Base-by-base conservation (phyloP, 2,329 filamentous ascomycete species). In the Penicillium sp. region DNA sequence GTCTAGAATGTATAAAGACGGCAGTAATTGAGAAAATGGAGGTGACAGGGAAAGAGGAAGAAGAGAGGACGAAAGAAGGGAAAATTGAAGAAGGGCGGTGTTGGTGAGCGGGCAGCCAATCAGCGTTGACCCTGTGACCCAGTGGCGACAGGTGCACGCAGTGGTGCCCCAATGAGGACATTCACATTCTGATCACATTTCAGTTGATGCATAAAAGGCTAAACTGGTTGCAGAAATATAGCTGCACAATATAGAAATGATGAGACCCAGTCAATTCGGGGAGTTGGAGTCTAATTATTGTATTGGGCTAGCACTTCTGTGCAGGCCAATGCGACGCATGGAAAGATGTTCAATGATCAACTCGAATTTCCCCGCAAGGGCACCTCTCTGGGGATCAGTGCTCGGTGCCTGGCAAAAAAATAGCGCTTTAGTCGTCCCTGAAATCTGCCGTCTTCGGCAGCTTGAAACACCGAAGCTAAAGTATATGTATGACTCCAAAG, bases 301-400 rank as follows among this genome's bases (percentile, higher is more conserved):
- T 19, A 43, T 28, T 25, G 28, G 26, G 48, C 26, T 26, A 42
- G 46, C 38, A 52, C 55, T 58, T 53, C 25, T 60, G 6, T 37
- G 61, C 61, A 63, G 51, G 57, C 28, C 38, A 22, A 43, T 60
- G 35, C 45, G 33, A 63, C 51, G 45, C 25, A 52, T 14, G n/a
- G 13, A 42, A 26, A 28, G 33, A 14, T 42, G 56, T 57, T 55
- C 48, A 30, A 19, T 42, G 56, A 57, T 51, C 48, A 30, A 37
- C 14, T 53, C 51, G 35, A 35, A 22, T 38, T 38, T 53, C 51
- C 48, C 48, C 48, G 30, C 48, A 51, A 22, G 30, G 28, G 30
- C 48, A 30, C 13, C 5, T 46, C 35, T 22, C 33, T n/a, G 48
- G 42, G 22, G 40, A 58, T 53, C 56, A 40, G 51, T 38, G 40